A percentile compares a stretch with the other conserved stretches of the same genome.
Evolutionary conservation across 2,329 filamentous ascomycete genomes (phyloP).

Genomic region (Neocatenulostroma microsporum): DNA sequence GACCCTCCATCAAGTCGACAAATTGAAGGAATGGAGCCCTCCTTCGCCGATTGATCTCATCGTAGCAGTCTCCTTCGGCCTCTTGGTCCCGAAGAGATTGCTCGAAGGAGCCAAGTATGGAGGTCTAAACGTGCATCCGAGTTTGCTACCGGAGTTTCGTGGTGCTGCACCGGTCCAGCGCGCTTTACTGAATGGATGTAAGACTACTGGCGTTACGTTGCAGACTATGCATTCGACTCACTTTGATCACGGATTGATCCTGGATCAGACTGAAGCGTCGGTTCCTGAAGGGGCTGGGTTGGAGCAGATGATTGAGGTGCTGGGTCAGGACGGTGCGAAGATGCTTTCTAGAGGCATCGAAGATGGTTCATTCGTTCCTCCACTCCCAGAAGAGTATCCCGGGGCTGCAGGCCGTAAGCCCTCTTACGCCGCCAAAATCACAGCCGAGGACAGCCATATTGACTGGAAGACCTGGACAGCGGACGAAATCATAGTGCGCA

Average conservation of each 20-base stretch:
- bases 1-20: slow-evolving; percentile 65
- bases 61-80: slow-evolving; percentile 87
- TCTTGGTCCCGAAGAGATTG: slow-evolving; percentile 74
- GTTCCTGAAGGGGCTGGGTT: slow-evolving; percentile 45
- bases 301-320: slow-evolving; percentile 43
- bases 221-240: slow-evolving; percentile 71
- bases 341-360: slow-evolving; percentile 63
- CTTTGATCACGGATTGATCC: slow-evolving; percentile 72
- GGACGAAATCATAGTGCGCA: slow-evolving; percentile 48
- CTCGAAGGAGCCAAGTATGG: slow-evolving; percentile 66
- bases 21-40: slow-evolving; percentile 74
- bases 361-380: slow-evolving; percentile 57
- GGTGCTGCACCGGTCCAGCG: slow-evolving; percentile 83
- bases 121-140: slow-evolving; percentile 89
- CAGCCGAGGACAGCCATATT: slow-evolving; percentile 54
- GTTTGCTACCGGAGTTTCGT: slow-evolving; percentile 66
- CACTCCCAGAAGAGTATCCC: too few species aligned
- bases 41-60: slow-evolving; percentile 61
- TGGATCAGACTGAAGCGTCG: slow-evolving; percentile 56
- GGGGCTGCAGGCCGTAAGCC: too few species aligned
- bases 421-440: slow-evolving; percentile 65
- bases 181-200: slow-evolving; percentile 58
- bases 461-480: slow-evolving; percentile 50
- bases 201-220: slow-evolving; percentile 65
- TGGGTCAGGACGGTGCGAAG: slow-evolving; percentile 57